A percentile compares a stretch with the other conserved stretches of the same genome.
Conservation (phyloP, 2,329 filamentous ascomycete species). For the Fusarium chlamydosporum region DNA sequence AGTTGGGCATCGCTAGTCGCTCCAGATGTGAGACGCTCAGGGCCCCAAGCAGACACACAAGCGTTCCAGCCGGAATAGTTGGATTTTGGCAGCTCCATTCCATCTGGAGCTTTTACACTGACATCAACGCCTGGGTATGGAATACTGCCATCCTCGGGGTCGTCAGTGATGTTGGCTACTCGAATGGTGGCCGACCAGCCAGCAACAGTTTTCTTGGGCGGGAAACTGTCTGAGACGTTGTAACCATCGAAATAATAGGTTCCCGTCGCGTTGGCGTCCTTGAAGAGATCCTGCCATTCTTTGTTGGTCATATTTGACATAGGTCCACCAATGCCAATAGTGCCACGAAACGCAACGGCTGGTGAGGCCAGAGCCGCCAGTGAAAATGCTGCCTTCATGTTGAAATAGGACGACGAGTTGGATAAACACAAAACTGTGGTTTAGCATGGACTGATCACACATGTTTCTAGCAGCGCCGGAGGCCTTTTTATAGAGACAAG, state of each 20-base stretch:
- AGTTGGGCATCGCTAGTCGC: slow-evolving; percentile 16
- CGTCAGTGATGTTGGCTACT: slow-evolving; percentile 29
- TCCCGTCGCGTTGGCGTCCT: slow-evolving; percentile 27
- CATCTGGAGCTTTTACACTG: slow-evolving; percentile 26
- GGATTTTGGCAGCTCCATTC: slow-evolving; percentile 12
- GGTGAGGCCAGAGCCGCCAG: background rate
- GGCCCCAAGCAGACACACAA: slow-evolving; percentile 16
- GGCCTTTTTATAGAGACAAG: background rate
- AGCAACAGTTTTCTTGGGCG: slow-evolving; percentile 18
- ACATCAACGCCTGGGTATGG: slow-evolving; percentile 24
- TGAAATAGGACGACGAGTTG: background rate
- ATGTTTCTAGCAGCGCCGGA: background rate
- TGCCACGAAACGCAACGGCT: slow-evolving; percentile 13
- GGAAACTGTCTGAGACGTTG: slow-evolving; percentile 19
- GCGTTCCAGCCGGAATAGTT: slow-evolving; percentile 24
- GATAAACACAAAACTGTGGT: background rate
- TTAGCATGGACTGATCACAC: background rate
- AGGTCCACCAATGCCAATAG: background rate
- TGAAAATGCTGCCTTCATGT: slow-evolving; percentile 4
- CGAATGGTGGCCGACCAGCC: slow-evolving; percentile 25
- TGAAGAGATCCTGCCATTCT: slow-evolving; percentile 22
- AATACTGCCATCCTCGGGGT: slow-evolving; percentile 13
- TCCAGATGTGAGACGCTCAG: slow-evolving; percentile 1
- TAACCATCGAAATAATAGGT: slow-evolving; percentile 24
- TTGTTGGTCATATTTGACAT: slow-evolving; percentile 11